Evolutionary conservation across 2,329 filamentous ascomycete genomes (phyloP).

Genomic region (Fusarium denticulatum): DNA sequence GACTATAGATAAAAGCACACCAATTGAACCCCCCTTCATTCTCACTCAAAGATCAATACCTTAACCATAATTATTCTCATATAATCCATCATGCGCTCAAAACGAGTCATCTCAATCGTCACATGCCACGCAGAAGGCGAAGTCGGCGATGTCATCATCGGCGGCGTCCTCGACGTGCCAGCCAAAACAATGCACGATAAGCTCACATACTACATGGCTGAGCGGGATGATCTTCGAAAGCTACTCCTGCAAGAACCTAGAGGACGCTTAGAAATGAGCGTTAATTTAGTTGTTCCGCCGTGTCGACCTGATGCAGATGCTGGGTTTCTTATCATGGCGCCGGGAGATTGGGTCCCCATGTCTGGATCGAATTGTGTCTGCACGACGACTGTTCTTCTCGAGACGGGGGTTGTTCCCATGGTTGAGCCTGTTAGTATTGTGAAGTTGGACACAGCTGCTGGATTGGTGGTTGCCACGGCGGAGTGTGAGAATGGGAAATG

Average conservation of each 20-base stretch:
- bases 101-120: constrained; percentile 45
- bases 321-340: constrained; percentile 50
- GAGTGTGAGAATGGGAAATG: constrained; percentile 19
- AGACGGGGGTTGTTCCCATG: constrained; percentile 57
- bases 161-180: constrained; percentile 56
- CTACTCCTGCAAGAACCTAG: constrained; percentile 4
- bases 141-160: constrained; percentile 60
- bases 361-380: constrained; percentile 56
- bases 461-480: constrained; percentile 5
- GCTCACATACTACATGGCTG: constrained; percentile 52
- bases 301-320: constrained; percentile 55
- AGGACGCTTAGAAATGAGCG: constrained; percentile 10
- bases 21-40: not conserved
- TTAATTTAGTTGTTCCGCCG: not conserved
- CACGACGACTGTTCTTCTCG: constrained; percentile 55
- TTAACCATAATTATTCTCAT: not conserved
- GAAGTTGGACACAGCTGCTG: constrained; percentile 5
- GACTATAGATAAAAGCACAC: constrained; percentile 1
- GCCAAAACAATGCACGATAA: constrained; percentile 61
- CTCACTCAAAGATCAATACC: not conserved
- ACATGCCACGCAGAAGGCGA: constrained; percentile 54
- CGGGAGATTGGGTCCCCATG: constrained; percentile 41
- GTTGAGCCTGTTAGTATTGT: constrained; percentile 44
- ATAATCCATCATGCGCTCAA: constrained; percentile 7
- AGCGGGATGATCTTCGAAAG: constrained; percentile 51